phyloP scores from a whole-genome alignment of 1,284 basidiomycete species.

The Trametes sp. region DNA sequence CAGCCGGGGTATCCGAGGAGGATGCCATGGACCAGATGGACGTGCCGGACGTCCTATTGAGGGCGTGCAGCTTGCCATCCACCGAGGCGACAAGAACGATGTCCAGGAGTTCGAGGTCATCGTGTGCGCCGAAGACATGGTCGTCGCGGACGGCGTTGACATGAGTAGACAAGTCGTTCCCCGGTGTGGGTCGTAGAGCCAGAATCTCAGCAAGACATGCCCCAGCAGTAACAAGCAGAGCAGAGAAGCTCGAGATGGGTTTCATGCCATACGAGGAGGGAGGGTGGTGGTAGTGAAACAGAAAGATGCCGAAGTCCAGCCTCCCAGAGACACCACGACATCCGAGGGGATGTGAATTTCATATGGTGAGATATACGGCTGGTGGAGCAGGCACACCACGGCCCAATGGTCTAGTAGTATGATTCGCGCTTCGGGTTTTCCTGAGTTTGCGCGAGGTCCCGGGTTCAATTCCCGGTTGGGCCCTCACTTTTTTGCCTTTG shows the following conservation, averaged over 20 bases:
- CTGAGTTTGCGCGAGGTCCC: slow-evolving; percentile 26
- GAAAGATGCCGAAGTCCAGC: no score
- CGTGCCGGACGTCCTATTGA: slow-evolving; percentile 82
- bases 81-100: slow-evolving; percentile 86
- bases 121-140: slow-evolving; percentile 21
- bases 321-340: no score
- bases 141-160: slow-evolving; percentile 31
- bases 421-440: slow-evolving; percentile 28
- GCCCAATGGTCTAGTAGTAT: slow-evolving; percentile 33
- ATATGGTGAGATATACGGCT: no score
- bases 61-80: slow-evolving; percentile 90
- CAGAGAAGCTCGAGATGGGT: slow-evolving; percentile 33
- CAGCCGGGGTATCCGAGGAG: slow-evolving; percentile 47
- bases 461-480: slow-evolving; percentile 34
- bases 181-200: slow-evolving; percentile 29
- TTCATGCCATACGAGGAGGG: slow-evolving; percentile 39
- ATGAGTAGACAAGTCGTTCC: slow-evolving; percentile 37
- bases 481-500: slow-evolving; percentile 12
- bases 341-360: no score
- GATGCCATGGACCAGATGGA: slow-evolving; percentile 85
- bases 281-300: slow-evolving; percentile 5
- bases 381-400: neutral
- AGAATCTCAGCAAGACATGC: slow-evolving; percentile 40
- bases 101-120: slow-evolving; percentile 71
- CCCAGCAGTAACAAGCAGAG: slow-evolving; percentile 35